phyloP scores from a whole-genome alignment of 805 yeast species.

The Metschnikowia bowlesiae region DNA sequence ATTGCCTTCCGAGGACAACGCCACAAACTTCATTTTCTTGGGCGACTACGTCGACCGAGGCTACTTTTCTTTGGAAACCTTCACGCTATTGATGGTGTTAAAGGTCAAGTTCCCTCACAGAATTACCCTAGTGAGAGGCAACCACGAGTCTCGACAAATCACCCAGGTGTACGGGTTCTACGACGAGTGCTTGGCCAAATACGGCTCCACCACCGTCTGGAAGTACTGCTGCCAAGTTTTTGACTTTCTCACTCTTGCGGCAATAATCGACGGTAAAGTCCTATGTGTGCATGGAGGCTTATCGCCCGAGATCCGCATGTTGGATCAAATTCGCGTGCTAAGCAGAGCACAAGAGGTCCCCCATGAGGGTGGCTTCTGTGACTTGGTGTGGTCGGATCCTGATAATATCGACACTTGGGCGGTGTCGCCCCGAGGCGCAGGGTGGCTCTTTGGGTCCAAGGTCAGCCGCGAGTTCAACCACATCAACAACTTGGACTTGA shows the following conservation, averaged over 20 bases:
- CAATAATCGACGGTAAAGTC: conserved; percentile 91
- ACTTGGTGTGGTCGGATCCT: conserved; percentile 96
- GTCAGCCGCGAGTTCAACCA: conserved; percentile 96
- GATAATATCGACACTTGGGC: conserved; percentile 98
- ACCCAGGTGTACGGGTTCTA: conserved; percentile 99
- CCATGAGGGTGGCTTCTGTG: conserved; percentile 98
- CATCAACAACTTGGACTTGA: conserved; percentile 79
- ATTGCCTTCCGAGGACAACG: conserved; percentile 69
- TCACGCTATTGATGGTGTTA: conserved; percentile 87
- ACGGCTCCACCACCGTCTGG: conserved; percentile 95
- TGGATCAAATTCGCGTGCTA: conserved; percentile 91
- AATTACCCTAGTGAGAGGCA: conserved; percentile 92
- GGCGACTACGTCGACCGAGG: conserved; percentile 99
- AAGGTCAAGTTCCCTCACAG: conserved; percentile 84
- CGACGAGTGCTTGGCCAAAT: conserved; percentile 90
- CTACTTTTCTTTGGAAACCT: conserved; percentile 91
- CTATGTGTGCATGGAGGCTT: conserved; percentile 97
- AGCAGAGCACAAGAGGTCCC: conserved; percentile 98
- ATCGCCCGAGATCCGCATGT: conserved; percentile 95
- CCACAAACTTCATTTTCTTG: conserved; percentile 67
- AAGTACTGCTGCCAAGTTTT: conserved; percentile 94
- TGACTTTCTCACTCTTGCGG: conserved; percentile 90
- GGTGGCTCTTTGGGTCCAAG: conserved; percentile 93
- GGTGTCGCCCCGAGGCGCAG: conserved; percentile 96
- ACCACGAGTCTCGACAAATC: conserved; percentile 94